Conservation (phyloP, 1,284 basidiomycete species). For the Anthracocystis panici-leucophaei region DNA sequence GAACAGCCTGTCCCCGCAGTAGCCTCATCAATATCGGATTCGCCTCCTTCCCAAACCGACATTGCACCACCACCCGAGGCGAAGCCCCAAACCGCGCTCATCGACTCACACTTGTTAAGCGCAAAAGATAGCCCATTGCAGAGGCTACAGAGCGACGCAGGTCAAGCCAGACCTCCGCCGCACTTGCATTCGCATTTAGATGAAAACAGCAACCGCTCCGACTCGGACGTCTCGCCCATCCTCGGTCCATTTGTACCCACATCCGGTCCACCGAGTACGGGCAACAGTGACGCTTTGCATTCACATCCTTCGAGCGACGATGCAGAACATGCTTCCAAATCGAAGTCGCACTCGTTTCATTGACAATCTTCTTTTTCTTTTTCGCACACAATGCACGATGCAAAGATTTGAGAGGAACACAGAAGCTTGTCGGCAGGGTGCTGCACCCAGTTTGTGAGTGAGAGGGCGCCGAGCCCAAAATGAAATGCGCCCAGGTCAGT, state of each 20-base stretch:
- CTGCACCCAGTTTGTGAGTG: too few species aligned
- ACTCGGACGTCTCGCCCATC: conserved; percentile 42
- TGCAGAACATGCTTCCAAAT: conserved; percentile 6
- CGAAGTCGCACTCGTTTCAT: conserved; percentile 1
- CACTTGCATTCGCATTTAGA: conserved; percentile 23
- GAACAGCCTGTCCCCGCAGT: conserved; percentile 4
- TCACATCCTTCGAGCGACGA: conserved; percentile 15
- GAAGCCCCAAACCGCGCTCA: background rate
- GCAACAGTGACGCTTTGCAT: conserved; percentile 14
- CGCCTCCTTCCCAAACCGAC: conserved; percentile 4
- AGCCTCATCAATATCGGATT: conserved; percentile 3
- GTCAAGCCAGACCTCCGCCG: conserved; percentile 8
- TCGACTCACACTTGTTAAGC: conserved; percentile 27
- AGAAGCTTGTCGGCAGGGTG: too few species aligned
- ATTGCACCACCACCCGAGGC: background rate
- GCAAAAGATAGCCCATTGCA: conserved; percentile 40
- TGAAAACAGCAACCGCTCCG: conserved; percentile 27
- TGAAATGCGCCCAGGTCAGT: too few species aligned
- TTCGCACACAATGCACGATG: too few species aligned
- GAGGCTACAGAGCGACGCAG: conserved; percentile 33
- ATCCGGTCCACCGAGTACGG: conserved; percentile 20
- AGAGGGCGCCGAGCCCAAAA: too few species aligned
- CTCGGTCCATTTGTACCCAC: conserved; percentile 38
- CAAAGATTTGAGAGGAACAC: too few species aligned
- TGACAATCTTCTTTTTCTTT: background rate